Evolutionary conservation across 2,329 filamentous ascomycete genomes (phyloP).

Genomic region (Paracoccidioides lutzii): DNA sequence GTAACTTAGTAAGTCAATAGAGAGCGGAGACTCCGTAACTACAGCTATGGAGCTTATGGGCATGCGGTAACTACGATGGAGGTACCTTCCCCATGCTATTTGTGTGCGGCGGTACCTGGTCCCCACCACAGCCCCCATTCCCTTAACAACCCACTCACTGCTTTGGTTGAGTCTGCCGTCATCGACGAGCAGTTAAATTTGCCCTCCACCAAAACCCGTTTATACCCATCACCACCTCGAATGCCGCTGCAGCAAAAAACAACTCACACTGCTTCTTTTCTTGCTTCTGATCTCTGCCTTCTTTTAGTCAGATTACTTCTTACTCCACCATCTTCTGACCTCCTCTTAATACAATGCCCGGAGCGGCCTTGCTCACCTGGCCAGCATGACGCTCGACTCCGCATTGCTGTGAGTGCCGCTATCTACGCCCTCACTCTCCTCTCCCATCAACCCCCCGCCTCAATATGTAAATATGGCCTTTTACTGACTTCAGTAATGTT

Average conservation of each 20-base stretch:
- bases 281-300: background rate
- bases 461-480: constrained; percentile 4
- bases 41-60: background rate
- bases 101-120: background rate
- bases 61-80: background rate
- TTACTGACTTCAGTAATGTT: constrained; percentile 9
- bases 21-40: too few relatives aligned
- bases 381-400: constrained; percentile 33
- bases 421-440: background rate
- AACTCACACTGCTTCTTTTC: background rate
- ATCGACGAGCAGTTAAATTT: background rate
- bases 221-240: background rate
- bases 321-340: background rate
- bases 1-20: too few relatives aligned
- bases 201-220: background rate
- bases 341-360: background rate
- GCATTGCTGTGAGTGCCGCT: constrained; percentile 23
- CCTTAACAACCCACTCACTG: background rate
- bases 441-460: constrained; percentile 2
- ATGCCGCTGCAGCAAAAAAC: background rate
- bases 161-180: constrained; percentile 3
- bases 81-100: background rate
- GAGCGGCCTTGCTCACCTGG: constrained; percentile 4
- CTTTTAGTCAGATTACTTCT: constrained; percentile 3
- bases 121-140: background rate